Base-by-base conservation (phyloP, 768 basidiomycete genomes). In the Erythrobasidium yunnanense region DNA sequence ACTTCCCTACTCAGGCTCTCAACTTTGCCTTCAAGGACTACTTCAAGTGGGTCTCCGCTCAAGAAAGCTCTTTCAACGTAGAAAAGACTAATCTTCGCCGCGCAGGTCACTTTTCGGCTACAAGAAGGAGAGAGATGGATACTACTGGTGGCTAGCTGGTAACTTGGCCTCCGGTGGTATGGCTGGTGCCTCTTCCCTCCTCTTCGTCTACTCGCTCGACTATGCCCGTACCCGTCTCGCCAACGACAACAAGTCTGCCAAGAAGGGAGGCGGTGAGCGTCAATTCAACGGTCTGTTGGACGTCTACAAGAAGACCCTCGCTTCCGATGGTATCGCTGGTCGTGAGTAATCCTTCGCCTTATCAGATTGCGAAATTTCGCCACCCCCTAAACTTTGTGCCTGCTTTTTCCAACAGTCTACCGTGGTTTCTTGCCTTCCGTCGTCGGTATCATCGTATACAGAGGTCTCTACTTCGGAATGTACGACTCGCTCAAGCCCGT, bases 151-250 rank as follows among this genome's bases (percentile, higher is more conserved):
- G 93, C 95, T 99, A 77, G 89, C 80, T 79, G 95, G 95, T 75
- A 99, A 97, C 77, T 87, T 99, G 71, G 88, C 88, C 55, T 91
- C 90, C 72, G 95, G 95, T 89, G 91, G 87, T 85, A 93, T 88
- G 73, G 95, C 95, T 78, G 95, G 95, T 86, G 95, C 95, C 68
- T 87, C 91, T 13, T 97, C 93, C 25, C 81, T 97, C 65, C 87
- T 99, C 77, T 99, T 99, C 79, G 95, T 97, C 78, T 99, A 99
- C 85, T 99, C 95, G 42, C 86, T 97, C 70, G 95, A 97, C 75
- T 99, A 92, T 76, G 93, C 95, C 71, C 90, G 95, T 86, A 99
- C 95, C 66, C 93, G 95, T 83, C 86, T 97, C 72, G 90, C 90
- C 76, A 91, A 91, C 77, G 90, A 93, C 72, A 90, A 89, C 78